These are phyloP conservation scores for Pseudevernia furfuracea DNA, from an alignment of 495 filamentous ascomycete species.

Conservation along the genomic window DNA sequence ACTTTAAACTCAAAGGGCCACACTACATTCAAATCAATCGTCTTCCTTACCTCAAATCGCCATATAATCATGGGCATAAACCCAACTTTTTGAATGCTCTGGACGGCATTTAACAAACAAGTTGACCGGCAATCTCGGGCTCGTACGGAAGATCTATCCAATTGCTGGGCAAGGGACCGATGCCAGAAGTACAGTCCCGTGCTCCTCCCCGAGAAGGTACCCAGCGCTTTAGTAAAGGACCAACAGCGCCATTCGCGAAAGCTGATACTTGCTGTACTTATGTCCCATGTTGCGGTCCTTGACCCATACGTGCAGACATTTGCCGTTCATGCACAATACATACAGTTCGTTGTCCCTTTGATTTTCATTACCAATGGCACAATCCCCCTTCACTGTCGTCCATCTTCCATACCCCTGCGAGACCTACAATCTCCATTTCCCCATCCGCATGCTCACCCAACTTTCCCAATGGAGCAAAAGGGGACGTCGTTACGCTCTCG, in stretches of 20 bases:
- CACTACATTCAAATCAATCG: too few relatives aligned
- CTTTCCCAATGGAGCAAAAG: constrained; percentile 51
- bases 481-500: constrained; percentile 11
- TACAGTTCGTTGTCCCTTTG: not conserved
- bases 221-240: not conserved
- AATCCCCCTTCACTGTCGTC: constrained; percentile 75
- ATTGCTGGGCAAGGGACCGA: not conserved
- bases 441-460: constrained; percentile 55
- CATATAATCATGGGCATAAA: not conserved
- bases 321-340: not conserved
- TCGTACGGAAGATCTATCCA: not conserved
- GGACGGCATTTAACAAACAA: not conserved
- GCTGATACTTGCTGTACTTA: not conserved
- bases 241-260: constrained; percentile 9
- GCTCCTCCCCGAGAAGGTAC: not conserved
- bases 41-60: not conserved
- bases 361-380: constrained; percentile 49
- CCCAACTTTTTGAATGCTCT: not conserved
- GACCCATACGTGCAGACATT: not conserved
- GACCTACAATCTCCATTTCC: constrained; percentile 62
- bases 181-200: not conserved
- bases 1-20: too few relatives aligned
- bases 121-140: not conserved
- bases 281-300: too few relatives aligned
- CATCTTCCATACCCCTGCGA: constrained; percentile 79